phyloP scores from a whole-genome alignment of 805 yeast species.

The Brettanomyces bruxellensis region DNA sequence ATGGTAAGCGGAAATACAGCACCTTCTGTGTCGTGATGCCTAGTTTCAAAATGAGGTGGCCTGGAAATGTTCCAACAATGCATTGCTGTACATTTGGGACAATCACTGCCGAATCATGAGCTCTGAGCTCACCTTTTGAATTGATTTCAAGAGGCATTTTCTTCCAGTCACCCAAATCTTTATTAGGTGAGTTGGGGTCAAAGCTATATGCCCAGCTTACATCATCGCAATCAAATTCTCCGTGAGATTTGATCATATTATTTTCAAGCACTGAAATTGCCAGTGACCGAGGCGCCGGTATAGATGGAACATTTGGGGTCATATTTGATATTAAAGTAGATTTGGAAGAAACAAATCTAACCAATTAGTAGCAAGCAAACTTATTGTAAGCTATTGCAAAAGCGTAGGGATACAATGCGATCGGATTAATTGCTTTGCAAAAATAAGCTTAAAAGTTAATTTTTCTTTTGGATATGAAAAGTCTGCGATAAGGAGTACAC shows the following conservation, averaged over 20 bases:
- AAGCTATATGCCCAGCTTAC: slow-evolving; percentile 6
- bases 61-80: slow-evolving; percentile 14
- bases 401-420: too few relatives aligned
- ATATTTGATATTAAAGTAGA: too few relatives aligned
- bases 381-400: too few relatives aligned
- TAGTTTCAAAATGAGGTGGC: slow-evolving; percentile 31
- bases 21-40: slow-evolving; percentile 25
- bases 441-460: too few relatives aligned
- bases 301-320: too few relatives aligned
- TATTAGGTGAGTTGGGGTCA: background rate
- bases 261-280: background rate
- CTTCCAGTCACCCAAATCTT: slow-evolving; percentile 13
- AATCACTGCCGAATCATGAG: slow-evolving; percentile 14
- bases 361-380: too few relatives aligned
- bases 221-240: slow-evolving; percentile 2
- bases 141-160: slow-evolving; percentile 16
- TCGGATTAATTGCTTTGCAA: too few relatives aligned
- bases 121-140: slow-evolving; percentile 17
- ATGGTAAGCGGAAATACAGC: slow-evolving; percentile 21
- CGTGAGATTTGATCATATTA: background rate
- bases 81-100: slow-evolving; percentile 22
- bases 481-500: too few relatives aligned
- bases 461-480: too few relatives aligned
- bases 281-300: background rate
- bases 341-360: too few relatives aligned